Base-by-base conservation (phyloP, 306 rosid genomes). In the Gleditsia sinensis region DNA sequence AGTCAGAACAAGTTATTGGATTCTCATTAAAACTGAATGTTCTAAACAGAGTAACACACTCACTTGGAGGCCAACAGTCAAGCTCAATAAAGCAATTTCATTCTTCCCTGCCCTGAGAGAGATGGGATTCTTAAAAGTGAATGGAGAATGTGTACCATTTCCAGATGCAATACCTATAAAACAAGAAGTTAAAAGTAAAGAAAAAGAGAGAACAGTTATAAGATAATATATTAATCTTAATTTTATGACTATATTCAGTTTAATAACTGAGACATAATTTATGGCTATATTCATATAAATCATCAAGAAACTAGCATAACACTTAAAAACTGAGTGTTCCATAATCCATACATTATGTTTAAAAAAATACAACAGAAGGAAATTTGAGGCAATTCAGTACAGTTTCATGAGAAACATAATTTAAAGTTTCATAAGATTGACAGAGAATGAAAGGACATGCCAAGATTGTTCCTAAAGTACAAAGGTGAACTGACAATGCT, bases 11-110 rank as follows among this genome's bases (percentile, higher is more conserved):
- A 57, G 40, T 3, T 21, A 53, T 25, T 49, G 17, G 21, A 34
- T 16, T 76, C 53, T 40, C 33, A 54, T 27, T 37, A 72, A 78
- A 30, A 75, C 23, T 28, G 14, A 45, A 24, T 28, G 57, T 39
- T 78, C 48, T 51, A 39, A 46, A 71, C 62, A 75, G 65, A 69
- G 68, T 25, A 74, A 66, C 17, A 7, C 53, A 53, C 77, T 66
- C 72, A 88, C 97, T 85, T 83, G 94, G 51, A 91, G 86, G 82
- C 98, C 98, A 74, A 94, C 92, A 3, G 98, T 86, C 92, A 94
- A 82, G 91, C 94, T 81, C 73, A 94, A 82, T 12, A 94, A 70
- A 63, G 91, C 92, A 72, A 94, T 89, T 66, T 94, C 91, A 76
- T 94, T 94, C 76, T 84, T 91, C 80, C 98, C 98, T 28, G 91